A percentile compares a stretch with the other conserved stretches of the same genome.
Evolutionary conservation across 352 stramenopile genomes (phyloP).

Genomic region (Thraustotheca clavata): DNA sequence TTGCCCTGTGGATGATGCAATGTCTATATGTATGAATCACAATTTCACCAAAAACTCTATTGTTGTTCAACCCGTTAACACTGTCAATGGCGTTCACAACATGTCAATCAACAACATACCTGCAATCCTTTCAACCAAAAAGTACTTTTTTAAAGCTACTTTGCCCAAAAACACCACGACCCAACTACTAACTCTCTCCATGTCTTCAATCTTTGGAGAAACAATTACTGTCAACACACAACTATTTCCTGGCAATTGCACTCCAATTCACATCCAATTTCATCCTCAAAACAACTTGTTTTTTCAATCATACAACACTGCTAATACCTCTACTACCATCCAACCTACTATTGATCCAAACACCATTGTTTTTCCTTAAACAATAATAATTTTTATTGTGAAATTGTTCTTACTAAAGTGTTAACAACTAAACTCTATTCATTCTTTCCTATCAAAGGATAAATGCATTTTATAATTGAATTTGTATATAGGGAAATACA

Average conservation of each 20-base stretch:
- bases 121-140: constrained; percentile 11
- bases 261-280: background rate
- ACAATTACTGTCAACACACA: background rate
- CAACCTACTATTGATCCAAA: no score
- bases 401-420: no score
- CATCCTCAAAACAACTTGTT: no score
- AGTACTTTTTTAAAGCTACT: background rate
- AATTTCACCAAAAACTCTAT: constrained; percentile 52
- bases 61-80: constrained; percentile 55
- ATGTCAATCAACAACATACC: constrained; percentile 41
- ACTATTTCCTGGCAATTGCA: background rate
- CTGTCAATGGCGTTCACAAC: constrained; percentile 34
- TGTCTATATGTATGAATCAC: constrained; percentile 43
- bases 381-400: no score
- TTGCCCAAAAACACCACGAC: background rate
- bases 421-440: no score
- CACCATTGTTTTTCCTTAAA: no score
- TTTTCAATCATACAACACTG: no score
- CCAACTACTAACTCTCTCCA: no score
- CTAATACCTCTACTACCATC: no score
- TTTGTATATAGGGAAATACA: no score
- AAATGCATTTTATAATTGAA: no score
- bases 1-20: constrained; percentile 41
- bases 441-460: no score
- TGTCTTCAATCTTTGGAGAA: background rate